Evolutionary conservation across 2,329 filamentous ascomycete species (phyloP).

Genomic region (Ilyonectria mors-panacis): DNA sequence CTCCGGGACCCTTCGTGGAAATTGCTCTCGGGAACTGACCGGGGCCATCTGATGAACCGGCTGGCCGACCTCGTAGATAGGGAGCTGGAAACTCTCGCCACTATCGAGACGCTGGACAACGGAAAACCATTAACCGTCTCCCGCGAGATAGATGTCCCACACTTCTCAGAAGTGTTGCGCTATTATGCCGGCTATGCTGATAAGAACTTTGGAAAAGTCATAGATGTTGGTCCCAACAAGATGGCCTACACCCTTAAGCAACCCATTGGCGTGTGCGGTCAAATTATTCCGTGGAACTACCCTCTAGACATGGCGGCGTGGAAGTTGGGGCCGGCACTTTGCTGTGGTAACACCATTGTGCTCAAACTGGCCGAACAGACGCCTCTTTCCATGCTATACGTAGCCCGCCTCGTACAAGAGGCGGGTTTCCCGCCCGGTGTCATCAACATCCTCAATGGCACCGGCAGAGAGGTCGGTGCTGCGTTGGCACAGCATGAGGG

Average conservation of each 20-base stretch:
- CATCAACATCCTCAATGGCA: conserved; percentile 79
- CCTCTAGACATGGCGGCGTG: conserved; percentile 14
- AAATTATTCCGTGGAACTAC: conserved; percentile 30
- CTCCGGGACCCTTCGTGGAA: conserved; percentile 75
- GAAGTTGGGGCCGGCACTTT: conserved; percentile 57
- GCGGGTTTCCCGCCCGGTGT: conserved; percentile 82
- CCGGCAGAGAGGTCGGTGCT: conserved; percentile 74
- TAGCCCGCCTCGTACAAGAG: conserved; percentile 75
- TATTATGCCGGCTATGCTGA: conserved; percentile 88
- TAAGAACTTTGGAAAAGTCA: conserved; percentile 85
- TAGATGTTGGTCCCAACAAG: conserved; percentile 78
- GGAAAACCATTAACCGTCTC: conserved; percentile 79
- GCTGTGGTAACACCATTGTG: conserved; percentile 71
- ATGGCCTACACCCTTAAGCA: conserved; percentile 70
- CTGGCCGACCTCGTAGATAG: conserved; percentile 78
- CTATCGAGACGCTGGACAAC: conserved; percentile 83
- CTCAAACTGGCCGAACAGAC: conserved; percentile 75
- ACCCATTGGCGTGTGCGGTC: conserved; percentile 32
- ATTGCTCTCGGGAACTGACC: conserved; percentile 75
- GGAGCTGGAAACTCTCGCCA: conserved; percentile 67
- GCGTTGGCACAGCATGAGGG: conserved; percentile 74
- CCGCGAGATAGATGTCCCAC: conserved; percentile 73
- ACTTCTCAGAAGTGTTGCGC: conserved; percentile 66
- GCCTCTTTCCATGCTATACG: conserved; percentile 71
- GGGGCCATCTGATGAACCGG: conserved; percentile 78